Evolutionary conservation across 208 protist genomes (phyloP).

Genomic region (Tritrichomonas foetus): DNA sequence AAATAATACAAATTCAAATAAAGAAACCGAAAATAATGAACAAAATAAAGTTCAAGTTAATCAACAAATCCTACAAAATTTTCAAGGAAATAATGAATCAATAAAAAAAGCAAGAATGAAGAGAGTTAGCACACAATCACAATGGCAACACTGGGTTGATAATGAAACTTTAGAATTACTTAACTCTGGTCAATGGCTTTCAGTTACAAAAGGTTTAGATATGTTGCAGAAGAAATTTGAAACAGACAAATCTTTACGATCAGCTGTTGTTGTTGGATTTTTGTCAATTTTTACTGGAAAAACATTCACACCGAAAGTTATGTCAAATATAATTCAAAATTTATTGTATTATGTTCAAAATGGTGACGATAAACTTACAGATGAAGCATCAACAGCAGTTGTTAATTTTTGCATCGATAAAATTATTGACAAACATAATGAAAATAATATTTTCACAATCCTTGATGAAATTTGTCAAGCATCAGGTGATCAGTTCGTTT

Average conservation of each 20-base stretch:
- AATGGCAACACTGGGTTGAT: not conserved
- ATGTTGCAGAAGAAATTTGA: not conserved
- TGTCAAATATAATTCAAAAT: not conserved
- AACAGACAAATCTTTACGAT: too few relatives aligned
- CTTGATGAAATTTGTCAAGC: not conserved
- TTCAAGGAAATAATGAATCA: too few relatives aligned
- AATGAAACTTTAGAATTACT: not conserved
- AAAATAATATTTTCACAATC: not conserved
- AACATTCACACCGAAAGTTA: constrained; percentile 38
- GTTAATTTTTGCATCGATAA: not conserved
- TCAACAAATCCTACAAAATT: too few relatives aligned
- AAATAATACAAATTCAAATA: not conserved
- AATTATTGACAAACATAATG: not conserved
- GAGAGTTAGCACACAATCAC: not conserved
- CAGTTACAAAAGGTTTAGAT: not conserved
- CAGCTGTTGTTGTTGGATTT: not conserved
- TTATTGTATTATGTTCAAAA: not conserved
- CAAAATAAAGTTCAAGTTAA: too few relatives aligned
- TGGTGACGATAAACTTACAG: not conserved
- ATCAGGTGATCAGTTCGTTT: not conserved
- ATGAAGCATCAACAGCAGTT: not conserved
- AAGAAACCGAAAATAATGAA: too few relatives aligned
- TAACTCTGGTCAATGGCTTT: not conserved
- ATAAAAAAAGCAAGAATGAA: not conserved
- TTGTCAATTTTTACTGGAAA: not conserved